Percentiles rank a stretch among this genome's conserved stretches.
Evolutionary conservation across 2,329 filamentous ascomycete genomes (phyloP).

Genomic region (Microascus cirrosus): DNA sequence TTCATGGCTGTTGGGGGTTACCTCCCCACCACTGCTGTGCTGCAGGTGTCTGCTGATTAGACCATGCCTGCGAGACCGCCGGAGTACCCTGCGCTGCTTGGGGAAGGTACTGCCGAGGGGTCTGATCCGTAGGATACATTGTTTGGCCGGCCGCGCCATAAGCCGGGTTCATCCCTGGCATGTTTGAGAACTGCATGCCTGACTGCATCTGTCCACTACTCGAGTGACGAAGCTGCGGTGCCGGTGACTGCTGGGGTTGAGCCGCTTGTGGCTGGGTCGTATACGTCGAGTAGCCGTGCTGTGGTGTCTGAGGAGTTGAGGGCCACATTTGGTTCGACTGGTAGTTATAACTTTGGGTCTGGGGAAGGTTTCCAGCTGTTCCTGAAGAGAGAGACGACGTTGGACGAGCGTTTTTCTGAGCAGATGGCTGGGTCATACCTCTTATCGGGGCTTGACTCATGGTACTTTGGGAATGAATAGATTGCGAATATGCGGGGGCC

Average conservation of each 20-base stretch:
- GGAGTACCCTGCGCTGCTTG: slow-evolving; percentile 40
- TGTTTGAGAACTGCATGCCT: slow-evolving; percentile 50
- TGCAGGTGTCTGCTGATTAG: slow-evolving; percentile 50
- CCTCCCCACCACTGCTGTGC: slow-evolving; percentile 40
- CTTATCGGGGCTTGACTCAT: slow-evolving; percentile 64
- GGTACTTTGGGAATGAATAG: slow-evolving; percentile 58
- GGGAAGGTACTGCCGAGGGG: slow-evolving; percentile 57
- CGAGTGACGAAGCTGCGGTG: slow-evolving; percentile 49
- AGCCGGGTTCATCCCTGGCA: slow-evolving; percentile 48
- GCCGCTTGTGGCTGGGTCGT: slow-evolving; percentile 40
- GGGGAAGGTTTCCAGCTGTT: slow-evolving; percentile 39
- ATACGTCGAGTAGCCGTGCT: slow-evolving; percentile 42
- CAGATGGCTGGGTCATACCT: slow-evolving; percentile 40
- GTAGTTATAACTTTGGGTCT: slow-evolving; percentile 49
- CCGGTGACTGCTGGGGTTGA: slow-evolving; percentile 41
- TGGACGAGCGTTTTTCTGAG: slow-evolving; percentile 55
- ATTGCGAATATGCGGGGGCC: slow-evolving; percentile 56
- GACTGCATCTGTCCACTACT: slow-evolving; percentile 45
- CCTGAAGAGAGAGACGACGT: slow-evolving; percentile 40
- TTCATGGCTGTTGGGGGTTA: slow-evolving; percentile 31
- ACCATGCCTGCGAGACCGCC: slow-evolving; percentile 40
- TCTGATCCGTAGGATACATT: slow-evolving; percentile 52
- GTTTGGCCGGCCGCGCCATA: slow-evolving; percentile 39
- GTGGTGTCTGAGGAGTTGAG: slow-evolving; percentile 52
- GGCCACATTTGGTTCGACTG: slow-evolving; percentile 54